These are phyloP conservation scores for Lasiosphaeris hirsuta DNA, from an alignment of 495 filamentous ascomycete genomes.

Conservation along the genomic window DNA sequence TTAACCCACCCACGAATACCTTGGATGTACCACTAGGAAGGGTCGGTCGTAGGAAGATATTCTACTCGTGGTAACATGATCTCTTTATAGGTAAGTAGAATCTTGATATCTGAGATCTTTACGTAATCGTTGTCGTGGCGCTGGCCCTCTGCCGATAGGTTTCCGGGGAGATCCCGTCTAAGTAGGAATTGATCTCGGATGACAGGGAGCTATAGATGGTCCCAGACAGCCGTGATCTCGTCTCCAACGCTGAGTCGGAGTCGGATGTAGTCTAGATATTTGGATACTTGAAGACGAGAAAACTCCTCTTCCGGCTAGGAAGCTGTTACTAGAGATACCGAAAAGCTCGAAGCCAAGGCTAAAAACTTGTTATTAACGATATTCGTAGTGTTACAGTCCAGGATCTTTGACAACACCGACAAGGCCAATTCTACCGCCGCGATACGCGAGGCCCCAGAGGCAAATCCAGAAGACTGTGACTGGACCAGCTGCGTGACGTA, in stretches of 20 bases:
- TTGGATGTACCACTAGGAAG: conserved; percentile 48
- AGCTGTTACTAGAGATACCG: background rate
- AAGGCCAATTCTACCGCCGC: conserved; percentile 25
- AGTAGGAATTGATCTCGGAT: conserved; percentile 37
- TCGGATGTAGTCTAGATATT: conserved; percentile 26
- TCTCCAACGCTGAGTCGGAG: conserved; percentile 27
- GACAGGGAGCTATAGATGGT: conserved; percentile 2
- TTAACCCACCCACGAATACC: conserved; percentile 63
- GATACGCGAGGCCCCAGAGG: background rate
- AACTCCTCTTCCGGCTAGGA: conserved; percentile 21
- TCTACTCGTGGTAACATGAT: conserved; percentile 52
- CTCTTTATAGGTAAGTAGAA: conserved; percentile 63
- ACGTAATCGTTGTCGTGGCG: conserved; percentile 68
- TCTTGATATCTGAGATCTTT: conserved; percentile 56
- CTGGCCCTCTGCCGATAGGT: conserved; percentile 48
- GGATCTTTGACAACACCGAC: conserved; percentile 26
- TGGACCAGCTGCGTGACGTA: conserved; percentile 20
- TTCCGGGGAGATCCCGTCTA: conserved; percentile 48
- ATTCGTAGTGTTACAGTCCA: conserved; percentile 35
- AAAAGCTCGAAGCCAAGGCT: conserved; percentile 1
- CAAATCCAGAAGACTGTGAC: conserved; percentile 2
- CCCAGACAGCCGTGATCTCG: conserved; percentile 9
- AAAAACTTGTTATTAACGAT: conserved; percentile 30
- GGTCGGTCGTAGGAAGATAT: conserved; percentile 58
- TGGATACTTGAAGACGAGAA: conserved; percentile 27